Evolutionary conservation across 768 basidiomycete species (phyloP).

Genomic region (Coprinopsis strossmayeri): DNA sequence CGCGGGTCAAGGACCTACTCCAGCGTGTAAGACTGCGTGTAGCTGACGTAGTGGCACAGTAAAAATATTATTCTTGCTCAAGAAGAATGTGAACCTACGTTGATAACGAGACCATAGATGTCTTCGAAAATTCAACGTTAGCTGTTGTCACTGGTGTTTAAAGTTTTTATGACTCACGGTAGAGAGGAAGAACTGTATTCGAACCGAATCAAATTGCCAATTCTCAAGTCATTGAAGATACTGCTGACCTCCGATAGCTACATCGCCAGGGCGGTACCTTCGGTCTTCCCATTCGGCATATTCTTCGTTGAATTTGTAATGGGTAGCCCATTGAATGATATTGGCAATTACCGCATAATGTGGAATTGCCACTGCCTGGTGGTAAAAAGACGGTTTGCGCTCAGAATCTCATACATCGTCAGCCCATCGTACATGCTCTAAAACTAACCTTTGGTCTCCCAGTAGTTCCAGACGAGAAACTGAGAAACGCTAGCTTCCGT

Average conservation of each 20-base stretch:
- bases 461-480: slow-evolving; percentile 71
- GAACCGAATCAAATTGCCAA: too few relatives aligned
- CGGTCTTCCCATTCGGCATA: slow-evolving; percentile 39
- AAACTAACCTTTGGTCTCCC: slow-evolving; percentile 58
- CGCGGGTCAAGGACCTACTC: slow-evolving; percentile 37
- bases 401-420: not conserved
- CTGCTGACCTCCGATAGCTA: slow-evolving; percentile 52
- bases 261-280: slow-evolving; percentile 54
- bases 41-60: slow-evolving; percentile 30
- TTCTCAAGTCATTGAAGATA: too few relatives aligned
- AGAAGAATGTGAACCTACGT: slow-evolving; percentile 26
- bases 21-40: slow-evolving; percentile 49
- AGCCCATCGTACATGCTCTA: not conserved
- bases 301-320: slow-evolving; percentile 41
- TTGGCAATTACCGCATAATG: slow-evolving; percentile 57
- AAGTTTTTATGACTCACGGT: slow-evolving; percentile 35
- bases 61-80: not conserved
- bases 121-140: slow-evolving; percentile 28
- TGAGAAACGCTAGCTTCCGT: slow-evolving; percentile 64
- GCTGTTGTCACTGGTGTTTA: not conserved
- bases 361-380: slow-evolving; percentile 59
- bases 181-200: slow-evolving; percentile 47
- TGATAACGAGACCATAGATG: slow-evolving; percentile 62
- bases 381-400: not conserved
- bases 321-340: slow-evolving; percentile 51